Percentiles rank a stretch among this genome's conserved stretches.
Evolutionary conservation across 805 yeast genomes (phyloP).

Genomic region (Kazachstania kunashirensis): DNA sequence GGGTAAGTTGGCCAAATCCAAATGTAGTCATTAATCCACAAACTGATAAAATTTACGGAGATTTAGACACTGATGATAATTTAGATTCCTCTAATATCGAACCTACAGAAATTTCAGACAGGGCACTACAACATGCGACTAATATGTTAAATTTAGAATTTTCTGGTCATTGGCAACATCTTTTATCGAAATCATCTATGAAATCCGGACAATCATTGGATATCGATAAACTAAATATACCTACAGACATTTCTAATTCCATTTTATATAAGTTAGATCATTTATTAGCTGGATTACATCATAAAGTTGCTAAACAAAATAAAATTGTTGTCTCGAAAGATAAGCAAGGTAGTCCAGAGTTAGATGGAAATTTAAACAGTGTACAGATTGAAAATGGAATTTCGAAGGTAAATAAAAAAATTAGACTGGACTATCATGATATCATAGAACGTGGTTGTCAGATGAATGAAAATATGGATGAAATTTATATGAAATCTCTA

Average conservation of each 20-base stretch:
- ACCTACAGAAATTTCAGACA: constrained; percentile 21
- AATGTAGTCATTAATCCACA: constrained; percentile 24
- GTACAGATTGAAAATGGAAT: background rate
- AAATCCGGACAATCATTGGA: constrained; percentile 13
- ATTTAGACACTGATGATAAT: constrained; percentile 3
- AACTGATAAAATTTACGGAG: constrained; percentile 21
- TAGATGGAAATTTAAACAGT: background rate
- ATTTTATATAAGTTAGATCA: constrained; percentile 21
- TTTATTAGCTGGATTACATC: constrained; percentile 22
- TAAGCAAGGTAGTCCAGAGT: background rate
- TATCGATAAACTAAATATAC: constrained; percentile 19
- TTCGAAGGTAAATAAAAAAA: constrained; percentile 10
- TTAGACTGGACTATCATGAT: constrained; percentile 21
- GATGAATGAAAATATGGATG: constrained; percentile 25
- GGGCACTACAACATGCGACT: constrained; percentile 18
- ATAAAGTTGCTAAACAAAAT: constrained; percentile 18
- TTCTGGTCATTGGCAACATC: constrained; percentile 23
- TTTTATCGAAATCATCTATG: constrained; percentile 13
- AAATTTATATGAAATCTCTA: constrained; percentile 26
- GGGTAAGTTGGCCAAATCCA: constrained; percentile 56
- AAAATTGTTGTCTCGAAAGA: constrained; percentile 8
- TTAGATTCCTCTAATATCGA: background rate
- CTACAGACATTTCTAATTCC: constrained; percentile 11
- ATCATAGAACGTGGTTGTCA: constrained; percentile 23
- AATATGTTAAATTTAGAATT: constrained; percentile 22